Conservation (phyloP, 768 basidiomycete species). For the Thelephora ganbajun region DNA sequence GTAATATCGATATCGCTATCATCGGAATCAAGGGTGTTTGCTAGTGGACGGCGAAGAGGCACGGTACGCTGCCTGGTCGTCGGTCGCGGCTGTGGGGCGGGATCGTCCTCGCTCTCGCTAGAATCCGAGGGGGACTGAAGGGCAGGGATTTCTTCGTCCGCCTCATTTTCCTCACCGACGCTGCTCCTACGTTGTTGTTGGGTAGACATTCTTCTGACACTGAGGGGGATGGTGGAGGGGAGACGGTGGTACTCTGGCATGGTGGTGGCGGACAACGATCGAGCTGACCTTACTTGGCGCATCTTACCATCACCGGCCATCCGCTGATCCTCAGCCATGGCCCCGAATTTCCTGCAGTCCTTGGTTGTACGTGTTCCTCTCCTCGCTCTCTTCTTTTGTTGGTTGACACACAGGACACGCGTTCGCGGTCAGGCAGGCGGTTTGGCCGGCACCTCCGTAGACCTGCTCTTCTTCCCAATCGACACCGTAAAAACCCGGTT, state of each 20-base stretch:
- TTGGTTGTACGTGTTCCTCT: conserved; percentile 13
- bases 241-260: background rate
- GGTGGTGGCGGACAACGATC: background rate
- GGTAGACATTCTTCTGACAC: background rate
- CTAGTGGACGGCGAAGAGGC: no score
- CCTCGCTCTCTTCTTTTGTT: background rate
- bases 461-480: conserved; percentile 91
- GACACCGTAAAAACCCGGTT: conserved; percentile 95
- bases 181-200: background rate
- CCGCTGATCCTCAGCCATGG: background rate
- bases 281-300: background rate
- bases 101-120: no score
- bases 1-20: no score
- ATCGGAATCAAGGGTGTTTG: no score
- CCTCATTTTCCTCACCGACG: no score
- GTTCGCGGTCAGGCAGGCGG: conserved; percentile 58
- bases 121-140: no score
- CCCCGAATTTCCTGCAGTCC: conserved; percentile 19
- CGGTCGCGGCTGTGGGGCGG: no score
- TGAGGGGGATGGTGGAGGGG: background rate
- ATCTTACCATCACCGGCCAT: background rate
- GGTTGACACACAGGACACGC: background rate
- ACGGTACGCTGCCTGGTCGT: no score
- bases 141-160: no score
- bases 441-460: conserved; percentile 84